Evolutionary conservation across 2,329 filamentous ascomycete genomes (phyloP).

Genomic region (Pseudopyrenochaeta lycopersici): DNA sequence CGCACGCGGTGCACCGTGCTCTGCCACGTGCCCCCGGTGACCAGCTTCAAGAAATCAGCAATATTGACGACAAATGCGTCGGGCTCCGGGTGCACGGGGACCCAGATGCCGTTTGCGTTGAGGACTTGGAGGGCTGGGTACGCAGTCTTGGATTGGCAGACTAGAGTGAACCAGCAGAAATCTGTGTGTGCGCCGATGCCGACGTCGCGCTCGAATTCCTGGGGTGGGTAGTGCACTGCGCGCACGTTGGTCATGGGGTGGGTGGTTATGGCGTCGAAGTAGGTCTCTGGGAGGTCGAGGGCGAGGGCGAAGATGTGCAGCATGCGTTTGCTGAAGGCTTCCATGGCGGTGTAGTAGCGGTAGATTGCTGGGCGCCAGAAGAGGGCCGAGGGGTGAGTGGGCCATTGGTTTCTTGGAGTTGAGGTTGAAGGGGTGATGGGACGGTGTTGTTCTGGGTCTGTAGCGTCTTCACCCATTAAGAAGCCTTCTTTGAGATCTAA

Average conservation of each 20-base stretch:
- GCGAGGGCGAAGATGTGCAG: constrained; percentile 50
- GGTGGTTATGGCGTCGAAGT: constrained; percentile 50
- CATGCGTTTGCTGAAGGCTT: constrained; percentile 42
- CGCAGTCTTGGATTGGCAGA: constrained; percentile 38
- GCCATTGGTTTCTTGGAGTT: constrained; percentile 43
- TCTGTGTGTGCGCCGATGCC: constrained; percentile 55
- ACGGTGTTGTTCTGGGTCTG: constrained; percentile 40
- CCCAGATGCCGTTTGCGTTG: constrained; percentile 53
- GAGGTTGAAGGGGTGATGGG: constrained; percentile 20
- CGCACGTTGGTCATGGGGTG: constrained; percentile 55
- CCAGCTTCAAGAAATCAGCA: constrained; percentile 52
- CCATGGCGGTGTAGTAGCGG: constrained; percentile 43
- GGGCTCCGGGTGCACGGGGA: constrained; percentile 48
- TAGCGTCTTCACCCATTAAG: constrained; percentile 47
- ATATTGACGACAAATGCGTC: constrained; percentile 54
- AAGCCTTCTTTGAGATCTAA: constrained; percentile 48
- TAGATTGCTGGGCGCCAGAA: constrained; percentile 44
- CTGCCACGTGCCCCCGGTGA: constrained; percentile 52
- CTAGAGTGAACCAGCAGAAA: constrained; percentile 55
- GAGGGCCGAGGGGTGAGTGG: constrained; percentile 31
- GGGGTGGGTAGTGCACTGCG: constrained; percentile 53
- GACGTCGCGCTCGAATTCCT: constrained; percentile 39
- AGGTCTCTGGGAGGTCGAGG: constrained; percentile 50
- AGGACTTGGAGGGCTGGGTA: constrained; percentile 51
- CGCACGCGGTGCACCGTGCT: constrained; percentile 53